Evolutionary conservation across 2,329 filamentous ascomycete species (phyloP).

Genomic region (Ascosphaera pollenicola): DNA sequence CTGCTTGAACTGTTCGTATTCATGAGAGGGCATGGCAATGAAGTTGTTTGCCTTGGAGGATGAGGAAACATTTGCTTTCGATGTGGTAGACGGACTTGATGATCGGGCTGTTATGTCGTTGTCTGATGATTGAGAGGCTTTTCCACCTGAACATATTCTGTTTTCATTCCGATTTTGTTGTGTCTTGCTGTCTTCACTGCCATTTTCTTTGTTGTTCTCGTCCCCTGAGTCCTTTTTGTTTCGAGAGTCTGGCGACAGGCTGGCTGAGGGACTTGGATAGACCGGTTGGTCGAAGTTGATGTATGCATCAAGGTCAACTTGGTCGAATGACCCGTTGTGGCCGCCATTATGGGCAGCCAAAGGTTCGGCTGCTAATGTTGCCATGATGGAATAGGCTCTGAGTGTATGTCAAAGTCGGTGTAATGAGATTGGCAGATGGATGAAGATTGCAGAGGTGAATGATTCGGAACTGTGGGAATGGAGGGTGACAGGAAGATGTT

Average conservation of each 20-base stretch:
- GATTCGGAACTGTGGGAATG: too few species aligned
- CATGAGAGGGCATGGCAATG: conserved; percentile 28
- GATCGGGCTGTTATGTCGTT: background rate
- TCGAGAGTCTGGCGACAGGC: conserved; percentile 4
- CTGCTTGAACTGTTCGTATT: conserved; percentile 88
- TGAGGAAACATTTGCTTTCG: conserved; percentile 15
- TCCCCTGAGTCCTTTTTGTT: too few species aligned
- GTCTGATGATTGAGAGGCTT: background rate
- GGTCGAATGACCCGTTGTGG: conserved; percentile 17
- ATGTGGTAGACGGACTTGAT: conserved; percentile 3
- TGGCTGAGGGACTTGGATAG: conserved; percentile 14
- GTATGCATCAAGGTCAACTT: conserved; percentile 22
- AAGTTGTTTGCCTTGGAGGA: conserved; percentile 10
- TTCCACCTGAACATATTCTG: background rate
- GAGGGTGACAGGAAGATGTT: too few species aligned
- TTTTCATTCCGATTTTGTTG: background rate
- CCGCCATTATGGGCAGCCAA: conserved; percentile 10
- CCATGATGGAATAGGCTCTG: background rate
- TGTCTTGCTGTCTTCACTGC: background rate
- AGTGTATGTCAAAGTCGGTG: too few species aligned
- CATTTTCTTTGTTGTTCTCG: background rate
- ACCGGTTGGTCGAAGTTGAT: conserved; percentile 24
- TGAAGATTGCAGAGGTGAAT: too few species aligned
- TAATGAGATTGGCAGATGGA: too few species aligned
- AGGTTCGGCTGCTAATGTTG: conserved; percentile 1